Conservation (phyloP, 257 asterid genomes). For the Parsonsia alboflavescens region DNA sequence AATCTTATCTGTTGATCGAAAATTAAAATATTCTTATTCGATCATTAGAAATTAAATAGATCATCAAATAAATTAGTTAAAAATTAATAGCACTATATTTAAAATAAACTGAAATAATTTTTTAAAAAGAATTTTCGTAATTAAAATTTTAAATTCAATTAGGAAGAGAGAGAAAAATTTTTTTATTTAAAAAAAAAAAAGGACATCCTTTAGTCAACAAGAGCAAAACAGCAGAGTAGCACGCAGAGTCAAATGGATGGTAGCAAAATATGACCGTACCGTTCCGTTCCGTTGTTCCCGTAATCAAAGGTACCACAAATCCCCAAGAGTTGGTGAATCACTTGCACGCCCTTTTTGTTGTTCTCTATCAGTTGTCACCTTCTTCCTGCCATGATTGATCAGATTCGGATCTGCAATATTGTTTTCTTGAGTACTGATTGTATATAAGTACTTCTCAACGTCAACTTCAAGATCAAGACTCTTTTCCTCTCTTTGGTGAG, state of each 20-base stretch:
- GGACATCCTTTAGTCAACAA: too few relatives aligned
- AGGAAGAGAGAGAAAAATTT: too few relatives aligned
- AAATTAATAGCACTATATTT: too few relatives aligned
- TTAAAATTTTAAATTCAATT: too few relatives aligned
- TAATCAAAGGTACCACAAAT: background rate
- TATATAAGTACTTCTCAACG: background rate
- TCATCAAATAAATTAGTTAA: too few relatives aligned
- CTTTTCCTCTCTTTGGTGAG: too few relatives aligned
- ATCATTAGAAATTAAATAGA: too few relatives aligned
- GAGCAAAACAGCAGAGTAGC: background rate
- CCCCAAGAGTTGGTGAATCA: background rate
- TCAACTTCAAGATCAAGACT: background rate
- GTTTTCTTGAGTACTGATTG: background rate
- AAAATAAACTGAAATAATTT: too few relatives aligned
- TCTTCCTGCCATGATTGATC: background rate
- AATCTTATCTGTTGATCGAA: too few relatives aligned
- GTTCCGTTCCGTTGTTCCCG: background rate
- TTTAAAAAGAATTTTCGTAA: too few relatives aligned
- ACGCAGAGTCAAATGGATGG: background rate
- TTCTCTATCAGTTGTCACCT: background rate
- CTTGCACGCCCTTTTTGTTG: background rate
- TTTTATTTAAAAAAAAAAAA: too few relatives aligned
- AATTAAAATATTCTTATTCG: too few relatives aligned
- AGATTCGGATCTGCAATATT: background rate
- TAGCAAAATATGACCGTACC: slow-evolving; percentile 1